A percentile compares a stretch with the other conserved stretches of the same genome.
Evolutionary conservation across 768 basidiomycete species (phyloP).

Genomic region (Bullera alba): DNA sequence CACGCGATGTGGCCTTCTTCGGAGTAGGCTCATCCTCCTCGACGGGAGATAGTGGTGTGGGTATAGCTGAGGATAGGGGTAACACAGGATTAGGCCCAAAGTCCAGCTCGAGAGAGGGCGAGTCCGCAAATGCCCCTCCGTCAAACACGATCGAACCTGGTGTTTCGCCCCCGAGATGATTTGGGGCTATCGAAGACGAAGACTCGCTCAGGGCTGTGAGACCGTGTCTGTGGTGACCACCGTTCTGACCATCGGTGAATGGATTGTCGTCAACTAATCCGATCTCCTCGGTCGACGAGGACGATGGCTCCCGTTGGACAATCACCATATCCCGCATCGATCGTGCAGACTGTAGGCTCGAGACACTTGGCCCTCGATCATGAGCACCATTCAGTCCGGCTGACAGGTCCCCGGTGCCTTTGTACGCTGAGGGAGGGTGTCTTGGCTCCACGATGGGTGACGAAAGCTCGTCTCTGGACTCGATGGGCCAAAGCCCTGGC

Average conservation of each 20-base stretch:
- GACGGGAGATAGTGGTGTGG: too few species aligned
- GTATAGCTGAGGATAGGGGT: too few species aligned
- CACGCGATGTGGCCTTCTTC: too few species aligned
- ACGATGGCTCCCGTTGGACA: conserved; percentile 22
- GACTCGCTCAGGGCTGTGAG: background rate
- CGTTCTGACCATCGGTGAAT: too few species aligned
- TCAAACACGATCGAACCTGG: conserved; percentile 15
- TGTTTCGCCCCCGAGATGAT: conserved; percentile 6
- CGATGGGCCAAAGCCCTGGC: conserved; percentile 59
- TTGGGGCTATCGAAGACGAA: background rate
- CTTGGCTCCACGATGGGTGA: background rate
- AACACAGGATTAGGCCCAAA: background rate
- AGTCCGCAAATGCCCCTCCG: conserved; percentile 20
- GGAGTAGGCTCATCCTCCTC: too few species aligned
- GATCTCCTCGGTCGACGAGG: conserved; percentile 1
- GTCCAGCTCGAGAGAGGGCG: background rate
- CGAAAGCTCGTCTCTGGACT: conserved; percentile 44
- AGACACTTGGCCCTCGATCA: conserved; percentile 20
- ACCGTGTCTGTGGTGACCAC: background rate
- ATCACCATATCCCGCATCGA: conserved; percentile 40
- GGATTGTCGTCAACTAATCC: background rate
- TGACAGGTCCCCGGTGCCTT: background rate
- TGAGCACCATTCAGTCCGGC: background rate
- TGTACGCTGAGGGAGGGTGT: conserved; percentile 23
- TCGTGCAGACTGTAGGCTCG: conserved; percentile 20